These are phyloP conservation scores for Rhodotorula sp. DNA, from an alignment of 1,284 basidiomycete species.

Conservation along the genomic window DNA sequence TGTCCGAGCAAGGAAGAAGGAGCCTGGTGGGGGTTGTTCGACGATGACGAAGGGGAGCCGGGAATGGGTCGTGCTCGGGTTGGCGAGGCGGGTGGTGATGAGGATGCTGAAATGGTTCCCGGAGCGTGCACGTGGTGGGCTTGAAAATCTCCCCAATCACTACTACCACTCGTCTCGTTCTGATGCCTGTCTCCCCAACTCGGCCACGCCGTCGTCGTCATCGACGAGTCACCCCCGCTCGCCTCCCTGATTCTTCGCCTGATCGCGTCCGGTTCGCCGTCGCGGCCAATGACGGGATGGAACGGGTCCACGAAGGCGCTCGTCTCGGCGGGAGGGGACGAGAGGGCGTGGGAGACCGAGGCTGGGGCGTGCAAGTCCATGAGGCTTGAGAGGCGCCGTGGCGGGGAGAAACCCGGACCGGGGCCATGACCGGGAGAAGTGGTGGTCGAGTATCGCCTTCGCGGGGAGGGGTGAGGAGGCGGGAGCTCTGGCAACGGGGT, in stretches of 20 bases:
- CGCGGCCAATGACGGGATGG: neutral
- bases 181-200: neutral
- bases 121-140: neutral
- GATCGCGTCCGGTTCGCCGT: neutral
- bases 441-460: neutral
- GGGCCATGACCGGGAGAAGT: neutral
- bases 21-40: neutral
- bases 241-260: neutral
- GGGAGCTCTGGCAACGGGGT: neutral
- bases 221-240: neutral
- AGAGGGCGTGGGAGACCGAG: constrained; percentile 8
- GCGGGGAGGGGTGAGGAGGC: neutral
- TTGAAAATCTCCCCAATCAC: constrained; percentile 16
- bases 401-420: constrained; percentile 23
- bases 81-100: neutral
- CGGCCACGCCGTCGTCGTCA: neutral
- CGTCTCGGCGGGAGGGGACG: constrained; percentile 15
- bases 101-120: neutral
- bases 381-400: constrained; percentile 31
- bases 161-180: constrained; percentile 7
- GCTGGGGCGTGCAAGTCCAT: constrained; percentile 16
- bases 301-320: constrained; percentile 19
- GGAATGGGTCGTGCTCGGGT: neutral
- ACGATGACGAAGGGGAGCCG: too few relatives aligned
- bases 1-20: neutral